Conservation (phyloP, 2,329 filamentous ascomycete species). For the Neofusicoccum sp. region DNA sequence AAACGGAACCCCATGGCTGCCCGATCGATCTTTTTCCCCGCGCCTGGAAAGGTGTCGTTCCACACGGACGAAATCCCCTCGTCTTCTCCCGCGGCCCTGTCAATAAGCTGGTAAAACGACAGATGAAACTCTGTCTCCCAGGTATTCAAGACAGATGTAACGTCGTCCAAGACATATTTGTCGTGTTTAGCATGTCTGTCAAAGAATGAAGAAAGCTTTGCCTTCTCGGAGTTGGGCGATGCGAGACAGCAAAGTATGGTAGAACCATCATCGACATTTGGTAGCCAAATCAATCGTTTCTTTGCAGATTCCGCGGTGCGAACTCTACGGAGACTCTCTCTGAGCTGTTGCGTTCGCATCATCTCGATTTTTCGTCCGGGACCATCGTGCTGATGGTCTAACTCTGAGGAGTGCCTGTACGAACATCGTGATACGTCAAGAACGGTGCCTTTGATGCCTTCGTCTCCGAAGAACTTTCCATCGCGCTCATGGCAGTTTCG, state of each 20-base stretch:
- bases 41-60: background rate
- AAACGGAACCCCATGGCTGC: constrained; percentile 30
- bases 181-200: constrained; percentile 24
- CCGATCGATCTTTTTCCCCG: constrained; percentile 17
- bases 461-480: background rate
- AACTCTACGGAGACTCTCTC: background rate
- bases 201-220: constrained; percentile 22
- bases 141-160: constrained; percentile 24
- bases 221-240: constrained; percentile 18
- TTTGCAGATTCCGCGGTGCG: constrained; percentile 6
- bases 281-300: constrained; percentile 12
- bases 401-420: background rate
- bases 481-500: background rate
- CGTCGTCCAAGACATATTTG: constrained; percentile 28
- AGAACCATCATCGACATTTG: background rate
- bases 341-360: background rate
- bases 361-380: background rate
- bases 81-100: background rate
- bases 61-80: background rate
- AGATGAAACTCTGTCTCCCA: constrained; percentile 35
- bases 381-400: background rate
- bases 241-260: constrained; percentile 21
- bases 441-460: background rate
- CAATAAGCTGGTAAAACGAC: constrained; percentile 25
- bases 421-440: background rate